Conservation (phyloP, 2,329 filamentous ascomycete genomes). For the Xylaria polymorpha region DNA sequence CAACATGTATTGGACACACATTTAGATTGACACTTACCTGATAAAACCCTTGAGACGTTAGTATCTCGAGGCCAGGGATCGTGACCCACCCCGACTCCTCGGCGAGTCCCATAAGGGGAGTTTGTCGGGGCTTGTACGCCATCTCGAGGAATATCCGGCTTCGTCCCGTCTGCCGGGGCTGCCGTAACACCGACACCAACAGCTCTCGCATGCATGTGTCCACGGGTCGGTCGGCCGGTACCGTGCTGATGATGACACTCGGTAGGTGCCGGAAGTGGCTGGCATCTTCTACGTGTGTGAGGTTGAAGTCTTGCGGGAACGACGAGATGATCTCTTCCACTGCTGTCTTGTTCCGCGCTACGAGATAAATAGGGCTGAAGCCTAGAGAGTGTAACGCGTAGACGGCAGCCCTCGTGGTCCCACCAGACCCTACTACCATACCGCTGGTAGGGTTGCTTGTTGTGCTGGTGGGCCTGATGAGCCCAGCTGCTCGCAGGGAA, state of each 20-base stretch:
- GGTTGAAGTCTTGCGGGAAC: conserved; percentile 79
- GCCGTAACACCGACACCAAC: conserved; percentile 65
- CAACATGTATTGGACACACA: background rate
- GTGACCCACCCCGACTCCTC: conserved; percentile 81
- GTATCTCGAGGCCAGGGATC: conserved; percentile 87
- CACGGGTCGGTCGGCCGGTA: conserved; percentile 88
- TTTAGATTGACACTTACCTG: conserved; percentile 68
- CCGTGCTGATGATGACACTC: conserved; percentile 84
- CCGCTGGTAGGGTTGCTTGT: conserved; percentile 62
- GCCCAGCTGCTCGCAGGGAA: conserved; percentile 76
- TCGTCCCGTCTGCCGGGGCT: conserved; percentile 51
- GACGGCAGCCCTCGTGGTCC: conserved; percentile 90
- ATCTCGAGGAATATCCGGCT: conserved; percentile 84
- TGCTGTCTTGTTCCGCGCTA: conserved; percentile 79
- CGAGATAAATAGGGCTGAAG: conserved; percentile 86
- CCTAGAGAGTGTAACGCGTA: conserved; percentile 87
- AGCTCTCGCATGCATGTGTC: conserved; percentile 76
- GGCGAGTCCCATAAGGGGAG: conserved; percentile 86
- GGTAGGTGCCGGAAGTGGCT: conserved; percentile 64
- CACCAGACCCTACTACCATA: conserved; percentile 89
- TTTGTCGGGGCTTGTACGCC: conserved; percentile 92
- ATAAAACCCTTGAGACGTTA: conserved; percentile 89
- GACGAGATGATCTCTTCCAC: conserved; percentile 73
- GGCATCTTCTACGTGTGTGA: conserved; percentile 66
- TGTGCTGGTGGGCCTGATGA: conserved; percentile 56